phyloP scores from a whole-genome alignment of 2,329 filamentous ascomycete species.

The Colletotrichum sp. region DNA sequence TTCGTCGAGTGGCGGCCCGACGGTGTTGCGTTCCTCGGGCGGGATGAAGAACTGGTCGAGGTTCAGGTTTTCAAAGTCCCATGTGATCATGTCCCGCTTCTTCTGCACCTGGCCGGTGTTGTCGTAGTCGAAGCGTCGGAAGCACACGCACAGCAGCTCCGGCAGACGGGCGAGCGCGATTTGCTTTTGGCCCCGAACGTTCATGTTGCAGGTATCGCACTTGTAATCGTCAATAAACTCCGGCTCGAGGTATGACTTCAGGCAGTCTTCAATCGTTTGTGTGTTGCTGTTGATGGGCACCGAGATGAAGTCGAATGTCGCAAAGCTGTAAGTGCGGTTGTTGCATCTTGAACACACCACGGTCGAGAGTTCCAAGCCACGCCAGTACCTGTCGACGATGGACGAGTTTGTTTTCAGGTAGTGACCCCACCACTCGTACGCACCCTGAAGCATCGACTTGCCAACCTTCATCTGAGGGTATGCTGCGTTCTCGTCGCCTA shows the following conservation, averaged over 20 bases:
- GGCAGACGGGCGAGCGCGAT: slow-evolving; percentile 80
- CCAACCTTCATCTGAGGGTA: slow-evolving; percentile 34
- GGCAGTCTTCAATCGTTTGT: slow-evolving; percentile 62
- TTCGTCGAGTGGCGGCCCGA: slow-evolving; percentile 29
- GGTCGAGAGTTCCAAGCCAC: slow-evolving; percentile 75
- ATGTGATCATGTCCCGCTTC: slow-evolving; percentile 77
- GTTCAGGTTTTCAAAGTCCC: slow-evolving; percentile 75
- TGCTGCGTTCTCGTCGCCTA: slow-evolving; percentile 19
- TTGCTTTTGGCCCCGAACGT: slow-evolving; percentile 71
- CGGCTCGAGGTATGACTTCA: slow-evolving; percentile 71
- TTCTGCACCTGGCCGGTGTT: slow-evolving; percentile 37
- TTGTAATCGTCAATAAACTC: slow-evolving; percentile 73
- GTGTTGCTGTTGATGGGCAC: slow-evolving; percentile 40
- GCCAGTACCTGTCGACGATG: slow-evolving; percentile 82
- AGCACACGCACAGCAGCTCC: slow-evolving; percentile 77
- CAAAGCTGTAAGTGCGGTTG: slow-evolving; percentile 51
- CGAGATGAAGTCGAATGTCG: slow-evolving; percentile 59
- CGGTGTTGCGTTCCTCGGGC: slow-evolving; percentile 37
- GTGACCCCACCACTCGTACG: slow-evolving; percentile 75
- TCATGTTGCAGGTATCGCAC: slow-evolving; percentile 76
- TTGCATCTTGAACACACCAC: slow-evolving; percentile 69
- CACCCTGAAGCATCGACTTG: slow-evolving; percentile 56
- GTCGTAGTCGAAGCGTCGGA: slow-evolving; percentile 63
- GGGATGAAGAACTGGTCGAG: slow-evolving; percentile 50
- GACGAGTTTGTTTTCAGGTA: slow-evolving; percentile 74